A percentile compares a stretch with the other conserved stretches of the same genome.
phyloP scores from a whole-genome alignment of 2,329 filamentous ascomycete species.

The Diaporthe destruens region DNA sequence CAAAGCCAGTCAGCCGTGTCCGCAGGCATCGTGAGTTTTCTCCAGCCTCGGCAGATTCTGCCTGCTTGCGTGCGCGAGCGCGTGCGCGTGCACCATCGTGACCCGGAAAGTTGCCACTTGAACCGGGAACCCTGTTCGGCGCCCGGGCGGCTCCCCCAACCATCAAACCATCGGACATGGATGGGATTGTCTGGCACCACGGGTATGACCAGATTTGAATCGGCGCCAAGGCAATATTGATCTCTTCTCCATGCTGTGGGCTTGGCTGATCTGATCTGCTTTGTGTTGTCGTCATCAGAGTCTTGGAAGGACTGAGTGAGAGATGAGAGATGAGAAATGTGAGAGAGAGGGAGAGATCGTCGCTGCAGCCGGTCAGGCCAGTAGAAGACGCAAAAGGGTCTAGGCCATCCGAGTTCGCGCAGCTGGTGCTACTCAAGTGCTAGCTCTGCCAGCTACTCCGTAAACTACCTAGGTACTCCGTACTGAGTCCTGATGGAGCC shows the following conservation, averaged over 20 bases:
- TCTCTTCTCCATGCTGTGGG: not conserved
- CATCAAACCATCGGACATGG: not conserved
- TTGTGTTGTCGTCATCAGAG: not conserved
- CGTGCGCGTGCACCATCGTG: not conserved
- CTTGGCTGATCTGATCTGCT: not conserved
- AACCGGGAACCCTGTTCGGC: conserved; percentile 12
- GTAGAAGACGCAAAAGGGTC: not conserved
- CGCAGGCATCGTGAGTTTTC: conserved; percentile 12
- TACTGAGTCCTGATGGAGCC: not conserved
- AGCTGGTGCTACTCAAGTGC: not conserved
- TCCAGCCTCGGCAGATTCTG: conserved; percentile 18
- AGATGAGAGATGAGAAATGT: not conserved
- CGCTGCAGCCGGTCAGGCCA: conserved; percentile 10
- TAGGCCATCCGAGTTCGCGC: conserved; percentile 26
- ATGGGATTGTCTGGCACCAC: not conserved
- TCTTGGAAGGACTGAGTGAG: too few species aligned
- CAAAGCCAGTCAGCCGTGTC: not conserved
- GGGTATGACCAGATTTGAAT: conserved; percentile 17
- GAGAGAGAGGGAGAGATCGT: not conserved
- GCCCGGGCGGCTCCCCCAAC: not conserved
- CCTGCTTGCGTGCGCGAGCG: not conserved
- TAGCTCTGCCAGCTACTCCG: not conserved
- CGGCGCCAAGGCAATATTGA: conserved; percentile 22
- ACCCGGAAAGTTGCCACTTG: conserved; percentile 25
- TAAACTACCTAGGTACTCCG: too few species aligned